Conservation (phyloP, 1,284 basidiomycete genomes). For the Flammula alnicola region DNA sequence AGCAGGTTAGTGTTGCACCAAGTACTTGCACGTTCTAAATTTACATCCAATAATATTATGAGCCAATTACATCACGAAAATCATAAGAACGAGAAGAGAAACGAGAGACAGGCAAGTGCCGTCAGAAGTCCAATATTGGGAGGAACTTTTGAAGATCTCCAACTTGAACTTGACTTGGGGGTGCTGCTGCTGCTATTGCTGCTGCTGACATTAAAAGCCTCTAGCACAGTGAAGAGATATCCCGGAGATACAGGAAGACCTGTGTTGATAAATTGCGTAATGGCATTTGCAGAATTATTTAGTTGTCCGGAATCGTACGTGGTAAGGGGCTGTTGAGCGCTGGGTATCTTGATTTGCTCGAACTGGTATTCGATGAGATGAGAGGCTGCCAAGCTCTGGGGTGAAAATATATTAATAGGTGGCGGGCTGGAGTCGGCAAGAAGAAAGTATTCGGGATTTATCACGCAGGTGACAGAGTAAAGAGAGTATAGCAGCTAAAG, state of each 20-base stretch:
- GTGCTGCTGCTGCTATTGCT: not conserved
- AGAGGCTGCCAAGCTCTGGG: not conserved
- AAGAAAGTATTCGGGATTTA: not conserved
- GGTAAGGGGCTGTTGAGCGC: not conserved
- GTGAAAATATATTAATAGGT: no score
- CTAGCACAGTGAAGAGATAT: constrained; percentile 2
- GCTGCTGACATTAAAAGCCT: not conserved
- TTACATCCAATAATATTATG: no score
- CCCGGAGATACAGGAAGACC: constrained; percentile 4
- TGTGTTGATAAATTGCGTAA: constrained; percentile 1
- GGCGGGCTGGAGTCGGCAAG: no score
- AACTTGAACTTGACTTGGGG: not conserved
- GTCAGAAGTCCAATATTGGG: no score
- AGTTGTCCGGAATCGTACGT: not conserved
- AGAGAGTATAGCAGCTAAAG: not conserved
- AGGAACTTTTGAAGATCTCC: not conserved
- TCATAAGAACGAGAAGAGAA: no score
- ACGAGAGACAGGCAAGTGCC: no score
- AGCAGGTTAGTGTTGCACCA: no score
- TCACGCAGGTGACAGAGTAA: not conserved
- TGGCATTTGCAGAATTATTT: constrained; percentile 1
- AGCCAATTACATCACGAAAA: no score
- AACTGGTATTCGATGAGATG: not conserved
- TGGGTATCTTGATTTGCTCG: not conserved
- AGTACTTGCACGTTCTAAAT: no score